phyloP scores from a whole-genome alignment of 768 basidiomycete genomes.

The Xerocomellus amylosporus region DNA sequence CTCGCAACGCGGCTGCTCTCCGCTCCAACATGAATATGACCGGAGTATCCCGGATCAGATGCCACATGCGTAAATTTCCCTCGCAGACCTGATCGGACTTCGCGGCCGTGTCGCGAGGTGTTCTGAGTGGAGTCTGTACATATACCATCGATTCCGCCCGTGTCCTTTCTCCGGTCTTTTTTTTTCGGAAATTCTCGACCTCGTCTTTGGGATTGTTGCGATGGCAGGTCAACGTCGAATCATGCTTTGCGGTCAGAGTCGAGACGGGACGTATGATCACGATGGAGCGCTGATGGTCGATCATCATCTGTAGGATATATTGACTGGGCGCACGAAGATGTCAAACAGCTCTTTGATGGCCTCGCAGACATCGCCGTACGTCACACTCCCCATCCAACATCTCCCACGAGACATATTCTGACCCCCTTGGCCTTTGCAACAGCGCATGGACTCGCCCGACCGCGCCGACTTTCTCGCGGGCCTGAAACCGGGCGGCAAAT shows the following conservation, averaged over 20 bases:
- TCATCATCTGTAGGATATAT: slow-evolving; percentile 54
- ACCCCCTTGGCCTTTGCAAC: too few species aligned
- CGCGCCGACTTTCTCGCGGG: slow-evolving; percentile 68
- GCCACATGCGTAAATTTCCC: not conserved
- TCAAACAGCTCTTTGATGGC: slow-evolving; percentile 57
- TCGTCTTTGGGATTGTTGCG: too few species aligned
- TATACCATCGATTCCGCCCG: not conserved
- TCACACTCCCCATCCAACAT: slow-evolving; percentile 7
- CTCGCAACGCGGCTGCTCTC: too few species aligned
- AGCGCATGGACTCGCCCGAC: slow-evolving; percentile 57
- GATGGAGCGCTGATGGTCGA: not conserved
- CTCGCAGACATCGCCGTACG: slow-evolving; percentile 78
- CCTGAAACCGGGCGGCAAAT: slow-evolving; percentile 66
- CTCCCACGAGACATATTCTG: too few species aligned
- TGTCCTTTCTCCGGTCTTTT: too few species aligned
- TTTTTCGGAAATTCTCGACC: not conserved
- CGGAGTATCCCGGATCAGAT: not conserved
- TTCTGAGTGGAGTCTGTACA: too few species aligned
- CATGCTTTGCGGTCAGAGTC: slow-evolving; percentile 34
- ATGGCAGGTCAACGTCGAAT: slow-evolving; percentile 28
- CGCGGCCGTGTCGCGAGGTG: too few species aligned
- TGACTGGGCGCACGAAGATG: slow-evolving; percentile 79
- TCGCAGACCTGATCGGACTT: not conserved
- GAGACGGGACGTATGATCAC: not conserved
- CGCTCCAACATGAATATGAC: not conserved